Evolutionary conservation across 768 basidiomycete genomes (phyloP).

Genomic region (Termitomyces sp.): DNA sequence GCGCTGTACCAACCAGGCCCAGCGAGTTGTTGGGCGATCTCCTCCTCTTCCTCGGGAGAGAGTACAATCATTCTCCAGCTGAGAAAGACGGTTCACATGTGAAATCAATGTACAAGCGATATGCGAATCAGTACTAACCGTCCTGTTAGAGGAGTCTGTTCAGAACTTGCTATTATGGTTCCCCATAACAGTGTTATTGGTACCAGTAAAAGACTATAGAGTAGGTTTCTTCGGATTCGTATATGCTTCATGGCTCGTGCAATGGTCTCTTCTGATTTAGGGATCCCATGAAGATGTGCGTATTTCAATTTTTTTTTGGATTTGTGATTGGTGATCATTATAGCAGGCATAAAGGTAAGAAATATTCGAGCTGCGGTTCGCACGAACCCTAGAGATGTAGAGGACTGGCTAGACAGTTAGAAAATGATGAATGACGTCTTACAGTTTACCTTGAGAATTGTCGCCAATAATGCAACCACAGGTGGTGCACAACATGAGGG

Average conservation of each 20-base stretch:
- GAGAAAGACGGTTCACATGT: conserved; percentile 3
- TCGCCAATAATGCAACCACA: conserved; percentile 48
- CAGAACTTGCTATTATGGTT: conserved; percentile 66
- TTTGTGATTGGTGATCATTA: conserved; percentile 54
- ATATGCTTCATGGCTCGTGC: conserved; percentile 41
- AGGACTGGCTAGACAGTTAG: conserved; percentile 43
- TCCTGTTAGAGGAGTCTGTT: conserved; percentile 81
- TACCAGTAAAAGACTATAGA: conserved; percentile 52
- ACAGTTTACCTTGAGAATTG: conserved; percentile 52
- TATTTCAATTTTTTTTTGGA: conserved; percentile 44
- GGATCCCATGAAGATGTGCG: conserved; percentile 45
- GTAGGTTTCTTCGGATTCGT: conserved; percentile 39
- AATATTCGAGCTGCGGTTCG: conserved; percentile 67
- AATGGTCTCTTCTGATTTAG: conserved; percentile 48
- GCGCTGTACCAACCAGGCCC: conserved; percentile 86
- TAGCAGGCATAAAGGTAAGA: conserved; percentile 68
- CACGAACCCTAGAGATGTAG: conserved; percentile 65
- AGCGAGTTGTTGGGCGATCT: conserved; percentile 74
- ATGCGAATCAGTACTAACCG: conserved; percentile 39
- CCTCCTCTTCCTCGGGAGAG: conserved; percentile 90
- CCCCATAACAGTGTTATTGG: conserved; percentile 61
- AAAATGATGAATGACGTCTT: not conserved
- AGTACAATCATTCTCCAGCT: conserved; percentile 87
- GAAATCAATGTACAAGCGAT: not conserved
- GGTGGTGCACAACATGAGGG: conserved; percentile 28